Evolutionary conservation across 768 basidiomycete genomes (phyloP), one percentile per base, ranked within the genome.

Genomic region (Boletus vermiculosoides): DNA sequence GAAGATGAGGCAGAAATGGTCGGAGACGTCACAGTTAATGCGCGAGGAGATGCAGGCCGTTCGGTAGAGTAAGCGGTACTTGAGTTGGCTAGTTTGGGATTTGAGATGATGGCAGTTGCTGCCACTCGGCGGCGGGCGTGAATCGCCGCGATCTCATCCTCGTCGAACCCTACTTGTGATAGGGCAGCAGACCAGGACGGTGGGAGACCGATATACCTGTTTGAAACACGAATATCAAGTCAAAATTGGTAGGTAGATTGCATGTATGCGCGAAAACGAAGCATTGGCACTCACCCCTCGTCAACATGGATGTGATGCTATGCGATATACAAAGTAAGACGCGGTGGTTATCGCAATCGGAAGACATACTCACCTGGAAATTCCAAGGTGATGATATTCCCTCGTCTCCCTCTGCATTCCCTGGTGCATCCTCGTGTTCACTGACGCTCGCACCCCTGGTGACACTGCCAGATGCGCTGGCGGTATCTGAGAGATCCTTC

Each of bases 261-360:
- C 45, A 53, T 46, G 45, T 36, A 47, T 37, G 47, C 41, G 61
- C 20, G 41, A 39, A 48, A 42, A 56, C 5, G 22, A 37, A n/a
- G n/a, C 10, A 18, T 31, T 23, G 20, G 18, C 4, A 77, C 80
- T 54, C 61, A 87, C 84, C 77, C 84, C 72, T 90, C 88, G 69
- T 90, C 86, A 30, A 90, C 88, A 65, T 91, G 88, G 34, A 90
- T 83, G 64, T 90, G 80, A 66, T 91, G 88, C 87, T 89, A 45
- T n/a, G 45, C 8, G 28, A 45, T 8, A 41, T 33, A 20, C 50
- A 41, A 44, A 30, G 50, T 62, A 9, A 58, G 60, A 50, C 10
- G 11, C 9, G 16, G 42, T 3, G 45, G 22, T 9, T 0, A 51
- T 39, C 31, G 5, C 22, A 1, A 30, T 46, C 15, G 13, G 59